Conservation (phyloP, 768 basidiomycete species). For the Tulasnella sp. region DNA sequence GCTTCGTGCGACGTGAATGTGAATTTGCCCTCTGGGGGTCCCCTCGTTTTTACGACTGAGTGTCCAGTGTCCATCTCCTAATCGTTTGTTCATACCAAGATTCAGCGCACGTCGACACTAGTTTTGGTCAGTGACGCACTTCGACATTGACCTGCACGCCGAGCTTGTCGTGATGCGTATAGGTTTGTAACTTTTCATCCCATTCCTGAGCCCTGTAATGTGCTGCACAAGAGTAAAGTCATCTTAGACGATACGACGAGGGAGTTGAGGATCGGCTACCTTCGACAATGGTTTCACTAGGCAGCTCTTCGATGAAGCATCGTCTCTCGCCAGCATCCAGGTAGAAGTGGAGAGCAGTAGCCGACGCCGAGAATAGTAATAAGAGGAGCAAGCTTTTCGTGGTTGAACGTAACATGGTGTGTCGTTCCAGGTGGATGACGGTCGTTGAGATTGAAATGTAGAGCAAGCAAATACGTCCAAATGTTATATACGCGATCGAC, state of each 20-base stretch:
- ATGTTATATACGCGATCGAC: too few species aligned
- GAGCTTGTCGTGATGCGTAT: slow-evolving; percentile 57
- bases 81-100: background rate
- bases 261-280: slow-evolving; percentile 34
- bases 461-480: too few species aligned
- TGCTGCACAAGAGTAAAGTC: slow-evolving; percentile 35
- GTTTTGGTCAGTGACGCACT: slow-evolving; percentile 36
- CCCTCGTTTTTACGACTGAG: slow-evolving; percentile 75
- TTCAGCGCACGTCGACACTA: background rate
- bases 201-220: slow-evolving; percentile 91
- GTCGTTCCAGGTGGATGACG: too few species aligned
- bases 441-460: too few species aligned
- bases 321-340: slow-evolving; percentile 85
- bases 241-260: slow-evolving; percentile 12
- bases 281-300: slow-evolving; percentile 89
- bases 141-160: slow-evolving; percentile 87
- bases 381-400: too few species aligned
- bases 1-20: slow-evolving; percentile 97
- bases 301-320: slow-evolving; percentile 95
- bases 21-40: slow-evolving; percentile 81
- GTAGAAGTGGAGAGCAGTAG: slow-evolving; percentile 88
- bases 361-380: too few species aligned
- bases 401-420: too few species aligned
- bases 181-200: slow-evolving; percentile 57
- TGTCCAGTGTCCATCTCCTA: slow-evolving; percentile 83